Evolutionary conservation across 257 asterid genomes (phyloP).

Genomic region (Salvia rosmarinus): DNA sequence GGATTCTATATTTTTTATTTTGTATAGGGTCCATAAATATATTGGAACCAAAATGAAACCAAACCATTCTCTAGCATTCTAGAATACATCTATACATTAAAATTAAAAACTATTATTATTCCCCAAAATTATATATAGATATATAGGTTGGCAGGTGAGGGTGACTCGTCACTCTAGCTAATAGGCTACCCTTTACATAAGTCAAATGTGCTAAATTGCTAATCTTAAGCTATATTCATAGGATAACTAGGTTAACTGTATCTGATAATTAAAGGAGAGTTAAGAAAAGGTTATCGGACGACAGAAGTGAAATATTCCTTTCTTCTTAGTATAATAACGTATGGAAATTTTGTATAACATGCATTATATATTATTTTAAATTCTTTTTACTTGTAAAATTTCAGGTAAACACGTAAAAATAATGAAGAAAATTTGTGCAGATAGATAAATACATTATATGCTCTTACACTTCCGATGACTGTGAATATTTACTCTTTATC

Average conservation of each 20-base stretch:
- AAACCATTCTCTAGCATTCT: too few species aligned
- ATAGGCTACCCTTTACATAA: conserved; percentile 12
- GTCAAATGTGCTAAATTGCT: conserved; percentile 2
- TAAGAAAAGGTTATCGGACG: conserved; percentile 22
- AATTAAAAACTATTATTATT: too few species aligned
- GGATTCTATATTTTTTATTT: too few species aligned
- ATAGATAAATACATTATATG: not conserved
- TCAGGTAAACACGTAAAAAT: not conserved
- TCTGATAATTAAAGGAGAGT: conserved; percentile 10
- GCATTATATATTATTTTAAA: not conserved
- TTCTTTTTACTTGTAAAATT: not conserved
- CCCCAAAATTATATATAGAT: too few species aligned
- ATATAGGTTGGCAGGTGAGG: not conserved
- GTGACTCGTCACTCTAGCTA: not conserved
- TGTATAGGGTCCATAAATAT: too few species aligned
- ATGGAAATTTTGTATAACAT: not conserved
- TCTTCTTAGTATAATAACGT: conserved; percentile 27
- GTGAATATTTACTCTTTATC: not conserved
- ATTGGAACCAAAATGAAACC: too few species aligned
- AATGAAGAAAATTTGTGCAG: not conserved
- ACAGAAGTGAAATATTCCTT: conserved; percentile 37
- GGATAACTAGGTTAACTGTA: not conserved
- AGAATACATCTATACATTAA: too few species aligned
- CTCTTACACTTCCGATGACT: not conserved
- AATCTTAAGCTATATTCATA: conserved; percentile 11